Evolutionary conservation across 1,139 yeast species (phyloP), one percentile per base, ranked within the genome.

Genomic region (Debaryomyces singareniensis): DNA sequence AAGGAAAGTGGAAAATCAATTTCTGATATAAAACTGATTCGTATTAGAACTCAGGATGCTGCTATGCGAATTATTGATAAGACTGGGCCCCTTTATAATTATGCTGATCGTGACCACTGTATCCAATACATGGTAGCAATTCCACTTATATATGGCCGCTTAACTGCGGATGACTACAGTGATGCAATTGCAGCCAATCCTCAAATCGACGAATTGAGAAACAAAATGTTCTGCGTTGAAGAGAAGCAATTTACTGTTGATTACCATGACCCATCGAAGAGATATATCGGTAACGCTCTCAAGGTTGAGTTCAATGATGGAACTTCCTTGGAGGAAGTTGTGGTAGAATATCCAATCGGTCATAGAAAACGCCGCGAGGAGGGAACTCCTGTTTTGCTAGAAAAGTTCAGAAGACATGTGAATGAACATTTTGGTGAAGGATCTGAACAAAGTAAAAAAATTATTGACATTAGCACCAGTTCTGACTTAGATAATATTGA

Each of bases 91-190:
- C 52, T 73, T 31, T 62, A 73, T 55, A 74, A 74, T 55, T 74
- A 73, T 42, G 79, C 80, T 20, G 80, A 73, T 50, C 61, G 79
- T 38, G 79, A 74, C 44, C 80, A 73, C 49, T 73, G 79, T 49
- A 68, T 74, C 37, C 80, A 73, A 46, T 74, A 73, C 52, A 73
- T 74, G 78, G 64, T 67, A 28, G 79, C 79, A 15, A 47, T 73
- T 26, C 78, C 79, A 23, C 50, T 73, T 38, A 60, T 74, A 34
- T 55, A 61, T 42, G 79, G 79, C 27, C 61, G 73, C 32, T 53
- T 73, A 29, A 69, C 75, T 22, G 78, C 78, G 5, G 74, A 69
- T 40, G 78, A 73, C 49, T 73, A 74, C 52, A 51, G 65, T 27
- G 78, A 74, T 43, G 55, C 45, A 5, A 49, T 68, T 33, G 79